Percentiles rank a stretch among this genome's conserved stretches.
phyloP scores from a whole-genome alignment of 2,329 filamentous ascomycete genomes.

The Byssoonygena ceratinophila region DNA sequence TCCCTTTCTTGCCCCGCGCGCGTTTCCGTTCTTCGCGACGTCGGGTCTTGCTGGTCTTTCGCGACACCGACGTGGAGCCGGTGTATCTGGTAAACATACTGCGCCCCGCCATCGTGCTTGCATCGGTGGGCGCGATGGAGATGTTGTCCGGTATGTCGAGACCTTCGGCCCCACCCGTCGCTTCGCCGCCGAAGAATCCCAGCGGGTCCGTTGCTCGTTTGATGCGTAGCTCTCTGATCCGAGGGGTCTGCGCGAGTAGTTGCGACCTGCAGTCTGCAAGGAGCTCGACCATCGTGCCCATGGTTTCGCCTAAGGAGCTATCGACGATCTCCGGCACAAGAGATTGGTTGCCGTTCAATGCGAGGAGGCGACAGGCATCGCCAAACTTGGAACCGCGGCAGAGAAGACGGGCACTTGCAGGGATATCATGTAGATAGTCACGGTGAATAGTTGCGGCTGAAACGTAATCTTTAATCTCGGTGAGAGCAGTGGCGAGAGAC shows the following conservation, averaged over 20 bases:
- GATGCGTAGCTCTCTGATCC: slow-evolving; percentile 67
- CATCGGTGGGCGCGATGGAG: slow-evolving; percentile 74
- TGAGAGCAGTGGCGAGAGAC: slow-evolving; percentile 64
- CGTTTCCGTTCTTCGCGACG: slow-evolving; percentile 88
- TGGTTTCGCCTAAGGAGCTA: slow-evolving; percentile 64
- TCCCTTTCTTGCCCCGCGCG: slow-evolving; percentile 87
- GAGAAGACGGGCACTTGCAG: slow-evolving; percentile 60
- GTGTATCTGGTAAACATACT: slow-evolving; percentile 91
- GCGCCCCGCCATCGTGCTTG: slow-evolving; percentile 64
- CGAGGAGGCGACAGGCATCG: slow-evolving; percentile 72
- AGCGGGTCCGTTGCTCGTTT: slow-evolving; percentile 78
- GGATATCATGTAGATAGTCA: slow-evolving; percentile 66
- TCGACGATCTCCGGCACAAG: slow-evolving; percentile 64
- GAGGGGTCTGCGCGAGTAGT: slow-evolving; percentile 71
- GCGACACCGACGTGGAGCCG: slow-evolving; percentile 49
- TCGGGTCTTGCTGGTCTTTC: slow-evolving; percentile 79
- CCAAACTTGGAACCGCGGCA: slow-evolving; percentile 82
- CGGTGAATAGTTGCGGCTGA: slow-evolving; percentile 68
- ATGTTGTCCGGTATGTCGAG: slow-evolving; percentile 81
- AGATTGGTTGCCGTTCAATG: slow-evolving; percentile 48
- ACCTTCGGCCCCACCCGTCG: slow-evolving; percentile 44
- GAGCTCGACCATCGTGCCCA: slow-evolving; percentile 75
- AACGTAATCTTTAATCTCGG: slow-evolving; percentile 64
- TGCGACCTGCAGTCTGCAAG: slow-evolving; percentile 87
- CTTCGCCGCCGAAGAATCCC: slow-evolving; percentile 75